Conservation (phyloP, 495 filamentous ascomycete genomes). For the Tricharina praecox region DNA sequence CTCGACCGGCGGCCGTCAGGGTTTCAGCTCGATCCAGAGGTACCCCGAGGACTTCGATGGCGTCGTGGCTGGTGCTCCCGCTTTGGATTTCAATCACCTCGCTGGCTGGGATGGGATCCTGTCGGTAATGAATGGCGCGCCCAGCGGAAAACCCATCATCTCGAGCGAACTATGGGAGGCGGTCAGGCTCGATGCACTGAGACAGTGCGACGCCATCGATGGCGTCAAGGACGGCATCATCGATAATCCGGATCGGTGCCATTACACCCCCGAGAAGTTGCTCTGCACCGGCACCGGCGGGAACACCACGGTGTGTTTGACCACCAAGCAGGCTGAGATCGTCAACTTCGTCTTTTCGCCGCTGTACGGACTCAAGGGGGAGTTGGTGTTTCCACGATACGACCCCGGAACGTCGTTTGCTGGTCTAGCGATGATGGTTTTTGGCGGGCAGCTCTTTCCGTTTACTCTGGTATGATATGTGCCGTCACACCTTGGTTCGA, state of each 20-base stretch:
- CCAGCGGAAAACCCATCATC: slow-evolving; percentile 24
- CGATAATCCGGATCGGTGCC: slow-evolving; percentile 42
- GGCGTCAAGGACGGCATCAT: slow-evolving; percentile 49
- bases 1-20: slow-evolving; percentile 44
- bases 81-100: slow-evolving; percentile 21
- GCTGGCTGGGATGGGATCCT: not conserved
- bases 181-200: slow-evolving; percentile 41
- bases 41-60: slow-evolving; percentile 49
- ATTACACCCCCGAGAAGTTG: slow-evolving; percentile 36
- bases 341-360: slow-evolving; percentile 39
- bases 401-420: slow-evolving; percentile 29
- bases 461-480: too few relatives aligned
- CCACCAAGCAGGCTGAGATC: slow-evolving; percentile 38
- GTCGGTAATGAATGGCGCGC: not conserved
- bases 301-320: slow-evolving; percentile 36
- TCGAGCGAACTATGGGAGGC: slow-evolving; percentile 33
- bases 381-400: slow-evolving; percentile 39
- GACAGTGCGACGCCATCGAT: slow-evolving; percentile 50
- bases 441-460: not conserved
- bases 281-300: slow-evolving; percentile 32
- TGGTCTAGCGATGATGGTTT: slow-evolving; percentile 9
- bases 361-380: slow-evolving; percentile 35
- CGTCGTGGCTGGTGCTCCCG: slow-evolving; percentile 43
- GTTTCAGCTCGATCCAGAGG: slow-evolving; percentile 36
- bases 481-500: too few relatives aligned